Evolutionary conservation across 2,329 filamentous ascomycete genomes (phyloP).

Genomic region (Leptographium galeiforme): DNA sequence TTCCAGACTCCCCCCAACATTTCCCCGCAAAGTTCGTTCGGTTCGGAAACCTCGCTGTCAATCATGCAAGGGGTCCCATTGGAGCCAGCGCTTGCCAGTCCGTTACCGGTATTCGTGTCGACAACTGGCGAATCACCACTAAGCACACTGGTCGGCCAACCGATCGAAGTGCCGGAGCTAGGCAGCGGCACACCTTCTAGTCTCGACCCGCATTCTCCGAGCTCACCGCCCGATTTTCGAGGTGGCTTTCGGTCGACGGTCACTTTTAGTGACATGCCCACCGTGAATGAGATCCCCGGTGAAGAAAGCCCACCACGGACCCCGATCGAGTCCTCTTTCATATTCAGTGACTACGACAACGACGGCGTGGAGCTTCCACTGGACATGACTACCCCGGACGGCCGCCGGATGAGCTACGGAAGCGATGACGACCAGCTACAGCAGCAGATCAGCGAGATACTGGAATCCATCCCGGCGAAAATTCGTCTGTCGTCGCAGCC

Average conservation of each 20-base stretch:
- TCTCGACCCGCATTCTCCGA: slow-evolving; percentile 27
- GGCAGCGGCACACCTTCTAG: not conserved
- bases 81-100: slow-evolving; percentile 12
- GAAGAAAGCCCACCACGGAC: slow-evolving; percentile 25
- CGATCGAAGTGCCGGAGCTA: not conserved
- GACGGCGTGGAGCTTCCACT: slow-evolving; percentile 32
- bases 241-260: slow-evolving; percentile 24
- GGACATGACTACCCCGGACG: slow-evolving; percentile 13
- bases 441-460: slow-evolving; percentile 65
- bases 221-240: slow-evolving; percentile 30
- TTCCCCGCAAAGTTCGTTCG: slow-evolving; percentile 5
- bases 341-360: slow-evolving; percentile 9
- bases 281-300: slow-evolving; percentile 26
- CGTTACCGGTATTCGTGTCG: not conserved
- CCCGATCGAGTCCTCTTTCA: slow-evolving; percentile 28
- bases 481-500: slow-evolving; percentile 57
- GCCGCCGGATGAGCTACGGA: slow-evolving; percentile 22
- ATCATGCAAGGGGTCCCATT: slow-evolving; percentile 25
- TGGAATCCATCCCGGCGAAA: slow-evolving; percentile 63
- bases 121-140: slow-evolving; percentile 14
- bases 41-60: slow-evolving; percentile 18
- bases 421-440: slow-evolving; percentile 56
- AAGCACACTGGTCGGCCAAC: slow-evolving; percentile 16
- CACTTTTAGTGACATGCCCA: slow-evolving; percentile 32
- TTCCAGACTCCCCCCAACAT: slow-evolving; percentile 1